A percentile compares a stretch with the other conserved stretches of the same genome.
Conservation (phyloP, 2,329 filamentous ascomycete genomes). For the Westerdykella ornata region DNA sequence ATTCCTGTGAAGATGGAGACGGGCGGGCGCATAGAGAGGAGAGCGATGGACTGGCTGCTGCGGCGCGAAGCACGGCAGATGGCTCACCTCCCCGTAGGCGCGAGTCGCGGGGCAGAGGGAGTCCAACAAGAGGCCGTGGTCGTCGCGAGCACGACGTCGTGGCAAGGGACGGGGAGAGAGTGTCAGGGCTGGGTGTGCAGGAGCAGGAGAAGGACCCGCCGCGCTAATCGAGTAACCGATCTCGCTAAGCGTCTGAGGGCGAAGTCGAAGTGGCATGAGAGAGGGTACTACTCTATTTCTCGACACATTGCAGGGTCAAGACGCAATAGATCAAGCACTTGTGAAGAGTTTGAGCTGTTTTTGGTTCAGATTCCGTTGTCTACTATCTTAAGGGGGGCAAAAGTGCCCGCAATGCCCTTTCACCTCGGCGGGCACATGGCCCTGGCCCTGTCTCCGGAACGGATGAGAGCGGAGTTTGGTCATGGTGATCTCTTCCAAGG, state of each 20-base stretch:
- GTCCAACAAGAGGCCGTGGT: background rate
- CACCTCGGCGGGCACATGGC: too few relatives aligned
- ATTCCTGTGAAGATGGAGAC: slow-evolving; percentile 36
- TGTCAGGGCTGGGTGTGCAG: background rate
- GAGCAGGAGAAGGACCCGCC: background rate
- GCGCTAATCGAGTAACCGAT: background rate
- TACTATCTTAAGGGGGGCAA: too few relatives aligned
- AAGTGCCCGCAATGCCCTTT: too few relatives aligned
- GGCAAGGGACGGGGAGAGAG: background rate
- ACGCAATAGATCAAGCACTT: too few relatives aligned
- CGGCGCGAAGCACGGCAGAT: slow-evolving; percentile 1
- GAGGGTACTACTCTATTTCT: background rate
- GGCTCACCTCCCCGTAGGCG: background rate
- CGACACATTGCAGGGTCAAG: too few relatives aligned
- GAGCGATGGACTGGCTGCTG: background rate
- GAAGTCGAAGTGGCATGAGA: background rate
- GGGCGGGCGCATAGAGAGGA: slow-evolving; percentile 22
- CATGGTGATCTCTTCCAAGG: too few relatives aligned
- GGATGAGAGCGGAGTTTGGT: too few relatives aligned
- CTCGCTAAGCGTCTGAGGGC: background rate
- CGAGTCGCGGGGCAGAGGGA: background rate
- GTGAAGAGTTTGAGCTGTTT: too few relatives aligned
- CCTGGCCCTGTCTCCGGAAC: too few relatives aligned
- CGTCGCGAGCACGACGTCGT: background rate
- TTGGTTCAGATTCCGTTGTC: too few relatives aligned